Percentiles rank a stretch among this genome's conserved stretches.
Evolutionary conservation across 139 green algal genomes (phyloP).

Genomic region (Tetratostichococcus sp.): DNA sequence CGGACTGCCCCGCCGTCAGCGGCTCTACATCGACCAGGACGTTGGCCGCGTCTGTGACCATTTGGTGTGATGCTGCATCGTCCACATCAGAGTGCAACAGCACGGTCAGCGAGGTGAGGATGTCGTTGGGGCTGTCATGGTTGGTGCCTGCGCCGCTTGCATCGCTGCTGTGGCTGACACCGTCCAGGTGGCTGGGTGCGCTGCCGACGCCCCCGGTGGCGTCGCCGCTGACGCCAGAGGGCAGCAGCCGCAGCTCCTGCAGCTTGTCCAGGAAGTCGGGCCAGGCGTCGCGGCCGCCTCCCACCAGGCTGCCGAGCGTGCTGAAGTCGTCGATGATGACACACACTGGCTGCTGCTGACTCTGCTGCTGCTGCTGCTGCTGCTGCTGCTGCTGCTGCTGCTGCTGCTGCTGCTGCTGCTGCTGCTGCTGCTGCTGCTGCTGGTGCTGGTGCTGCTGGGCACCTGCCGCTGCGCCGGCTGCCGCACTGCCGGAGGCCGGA

Average conservation of each 20-base stretch:
- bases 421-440: constrained; percentile 4
- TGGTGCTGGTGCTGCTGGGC: too few relatives aligned
- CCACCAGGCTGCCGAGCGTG: background rate
- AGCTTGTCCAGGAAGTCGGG: background rate
- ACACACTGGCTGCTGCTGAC: background rate
- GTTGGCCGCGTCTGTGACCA: background rate
- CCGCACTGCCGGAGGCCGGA: too few relatives aligned
- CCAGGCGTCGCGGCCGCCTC: background rate
- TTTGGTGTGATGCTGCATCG: background rate
- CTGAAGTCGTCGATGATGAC: background rate
- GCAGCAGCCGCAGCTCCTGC: background rate
- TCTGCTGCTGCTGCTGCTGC: background rate
- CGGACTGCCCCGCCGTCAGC: background rate
- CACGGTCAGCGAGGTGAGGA: background rate
- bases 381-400: too few relatives aligned
- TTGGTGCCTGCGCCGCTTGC: too few relatives aligned
- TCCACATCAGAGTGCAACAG: background rate
- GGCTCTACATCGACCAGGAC: background rate
- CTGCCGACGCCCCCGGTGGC: too few relatives aligned
- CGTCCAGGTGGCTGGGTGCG: too few relatives aligned
- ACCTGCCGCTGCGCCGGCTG: background rate
- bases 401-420: background rate
- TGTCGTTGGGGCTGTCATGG: too few relatives aligned
- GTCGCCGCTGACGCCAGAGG: too few relatives aligned
- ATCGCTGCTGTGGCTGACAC: too few relatives aligned